Evolutionary conservation across 345 rosid genomes (phyloP), one percentile per base, ranked within the genome.

Genomic region (Populus nigra): DNA sequence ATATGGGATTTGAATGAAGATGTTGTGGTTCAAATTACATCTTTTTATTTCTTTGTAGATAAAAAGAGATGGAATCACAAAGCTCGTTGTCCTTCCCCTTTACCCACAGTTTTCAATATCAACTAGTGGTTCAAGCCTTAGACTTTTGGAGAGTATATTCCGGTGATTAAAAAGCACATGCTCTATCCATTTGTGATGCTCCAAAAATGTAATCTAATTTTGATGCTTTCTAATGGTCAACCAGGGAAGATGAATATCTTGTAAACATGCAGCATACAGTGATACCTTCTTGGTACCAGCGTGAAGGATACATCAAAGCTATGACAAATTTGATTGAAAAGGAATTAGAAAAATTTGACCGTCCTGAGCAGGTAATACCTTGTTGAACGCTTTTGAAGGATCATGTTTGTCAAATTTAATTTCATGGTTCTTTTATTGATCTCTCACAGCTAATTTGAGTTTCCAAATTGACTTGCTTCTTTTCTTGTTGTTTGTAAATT

Each of bases 251-350:
- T 84, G 99, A 93, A 80, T 95, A 95, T 85, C 94, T 95, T 72
- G 98, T 92, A 55, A 95, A 91, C 88, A 95, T 95, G 99, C 98
- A 92, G 81, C 99, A 95, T 78, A 95, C 98, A 5, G 98, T 96
- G 79, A 96, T 96, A 76, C 99, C 99, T 70, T 96, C 99, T 7
- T 96, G 99, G 99, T 96, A 96, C 81, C 99, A 96, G 83, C 96
- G 99, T 43, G 97, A 96, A 78, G 99, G 99, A 75, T 96, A 96
- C 83, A 89, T 93, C 77, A 93, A 88, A 78, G 89, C 99, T 53
- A 92, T 92, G 98, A 87, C 93, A 76, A 88, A 90, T 81, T 81
- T 96, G 77, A 93, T 92, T 78, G 91, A 92, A 81, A 85, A 87
- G 78, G 97, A 96, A 86, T 82, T 96, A 79, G 77, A 35, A 65